Evolutionary conservation across 495 filamentous ascomycete genomes (phyloP).

Genomic region (Daldinia grandis): DNA sequence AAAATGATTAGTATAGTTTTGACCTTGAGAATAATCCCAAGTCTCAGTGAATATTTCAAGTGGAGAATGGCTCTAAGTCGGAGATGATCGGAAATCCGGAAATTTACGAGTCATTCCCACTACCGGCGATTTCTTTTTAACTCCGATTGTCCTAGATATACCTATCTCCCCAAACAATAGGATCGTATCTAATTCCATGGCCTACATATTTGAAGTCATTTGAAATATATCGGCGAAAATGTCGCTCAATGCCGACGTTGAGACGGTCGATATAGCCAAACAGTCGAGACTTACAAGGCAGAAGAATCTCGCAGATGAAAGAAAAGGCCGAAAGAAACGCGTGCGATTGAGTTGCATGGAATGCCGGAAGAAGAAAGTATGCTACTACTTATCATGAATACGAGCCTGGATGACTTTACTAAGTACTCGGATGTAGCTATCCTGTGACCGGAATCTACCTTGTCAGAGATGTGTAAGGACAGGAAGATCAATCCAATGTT

Average conservation of each 20-base stretch:
- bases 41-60: background rate
- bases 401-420: background rate
- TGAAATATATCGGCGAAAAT: slow-evolving; percentile 1
- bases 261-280: background rate
- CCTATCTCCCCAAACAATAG: background rate
- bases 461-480: slow-evolving; percentile 41
- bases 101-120: background rate
- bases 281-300: background rate
- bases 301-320: slow-evolving; percentile 1
- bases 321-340: slow-evolving; percentile 32
- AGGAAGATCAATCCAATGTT: slow-evolving; percentile 32
- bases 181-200: background rate
- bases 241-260: background rate
- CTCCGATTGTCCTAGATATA: background rate
- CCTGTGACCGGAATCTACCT: slow-evolving; percentile 39
- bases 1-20: too few species aligned
- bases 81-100: background rate
- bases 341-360: slow-evolving; percentile 38
- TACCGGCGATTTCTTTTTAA: slow-evolving; percentile 18
- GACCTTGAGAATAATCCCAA: too few species aligned
- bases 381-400: background rate
- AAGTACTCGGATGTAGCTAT: slow-evolving; percentile 23
- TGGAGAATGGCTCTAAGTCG: background rate
- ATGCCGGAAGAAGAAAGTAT: slow-evolving; percentile 44
- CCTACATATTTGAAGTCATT: background rate